Base-by-base conservation (phyloP, 2,329 filamentous ascomycete species). In the Penicillium rolfsii region DNA sequence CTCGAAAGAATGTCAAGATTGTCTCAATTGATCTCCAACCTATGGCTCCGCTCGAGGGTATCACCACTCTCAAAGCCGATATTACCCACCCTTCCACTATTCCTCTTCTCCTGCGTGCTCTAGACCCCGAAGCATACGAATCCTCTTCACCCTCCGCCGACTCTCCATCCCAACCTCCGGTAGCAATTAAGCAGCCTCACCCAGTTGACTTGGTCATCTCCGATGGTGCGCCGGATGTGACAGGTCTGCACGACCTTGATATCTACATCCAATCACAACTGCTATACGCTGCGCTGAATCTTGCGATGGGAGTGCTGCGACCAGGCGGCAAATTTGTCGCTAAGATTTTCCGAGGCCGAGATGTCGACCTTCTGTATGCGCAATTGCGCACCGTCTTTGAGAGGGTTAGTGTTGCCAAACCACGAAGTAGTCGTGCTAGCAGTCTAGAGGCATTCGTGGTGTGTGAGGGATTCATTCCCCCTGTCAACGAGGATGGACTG, bases 191-290 rank as follows among this genome's bases (percentile, higher is more conserved):
- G 67, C 85, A 89, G 2, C 85, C 88, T 0, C 87, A 92, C 52
- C 91, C 90, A 0, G 94, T 98, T 14, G 95, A 99, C 73, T 85
- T 99, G 1, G 94, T 99, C 26, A 86, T 99, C 64, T 97, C 92
- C 60, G 95, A 99, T 71, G 95, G 95, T 56, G 95, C 95, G 0
- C 95, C 95, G 0, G 95, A 99, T 71, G 95, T 99, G 12, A 99
- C 95, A 0, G 95, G 95, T 22, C 84, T 99, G 1, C 95, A 99
- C 76, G 95, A 99, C 75, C 86, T 99, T 38, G 95, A 99, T 77
- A 98, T 98, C 68, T 99, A 99, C 78, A 91, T 99, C 19, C 95
- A 99, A 79, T 93, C 91, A 8, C 95, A 98, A 78, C 85, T 99
- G 8, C 88, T 99, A 53, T 97, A 96, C 77, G 92, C 94, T 0